Conservation (phyloP, 176 grass and related monocot species). For the Zea mays region Zm-B73-REFERENCE-NAM-5.0 NC_050102.1:24983001-24983500, state of each 20-base stretch:
- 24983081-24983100: constrained; percentile 5
- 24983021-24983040: constrained; percentile 7
- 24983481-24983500: too few relatives aligned
- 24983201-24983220: not conserved
- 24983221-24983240: too few relatives aligned
- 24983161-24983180: not conserved
- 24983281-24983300: not conserved
- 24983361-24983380: too few relatives aligned
- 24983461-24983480: too few relatives aligned
- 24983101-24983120: not conserved
- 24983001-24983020: not conserved
- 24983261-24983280: not conserved
- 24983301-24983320: too few relatives aligned
- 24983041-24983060: constrained; percentile 18
- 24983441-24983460: too few relatives aligned
- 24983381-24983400: too few relatives aligned
- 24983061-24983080: constrained; percentile 27
- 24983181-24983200: not conserved
- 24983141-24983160: not conserved
- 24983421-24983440: too few relatives aligned
- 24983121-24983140: not conserved
- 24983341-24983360: too few relatives aligned
- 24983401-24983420: too few relatives aligned
- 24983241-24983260: not conserved
- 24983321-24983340: too few relatives aligned